Evolutionary conservation across 2,329 filamentous ascomycete species (phyloP).

Genomic region (Colletotrichum scovillei): DNA sequence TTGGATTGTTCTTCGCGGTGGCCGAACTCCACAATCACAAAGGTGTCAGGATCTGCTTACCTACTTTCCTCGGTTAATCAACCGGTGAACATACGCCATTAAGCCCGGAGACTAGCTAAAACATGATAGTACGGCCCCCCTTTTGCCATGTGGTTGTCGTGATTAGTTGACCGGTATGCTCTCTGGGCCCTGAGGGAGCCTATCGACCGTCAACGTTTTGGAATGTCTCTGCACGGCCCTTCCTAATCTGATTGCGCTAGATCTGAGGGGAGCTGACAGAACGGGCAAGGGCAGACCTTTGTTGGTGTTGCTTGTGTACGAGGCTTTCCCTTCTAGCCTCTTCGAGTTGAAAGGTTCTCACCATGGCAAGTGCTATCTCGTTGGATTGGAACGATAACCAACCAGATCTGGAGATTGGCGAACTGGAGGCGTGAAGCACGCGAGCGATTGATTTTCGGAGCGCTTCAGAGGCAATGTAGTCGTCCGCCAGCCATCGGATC

Average conservation of each 20-base stretch:
- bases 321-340: neutral
- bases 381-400: neutral
- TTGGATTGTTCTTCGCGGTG: neutral
- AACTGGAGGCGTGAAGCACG: neutral
- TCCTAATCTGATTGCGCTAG: neutral
- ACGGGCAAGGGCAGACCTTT: neutral
- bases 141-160: constrained; percentile 9
- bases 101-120: neutral
- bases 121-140: neutral
- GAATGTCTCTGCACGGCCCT: neutral
- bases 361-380: neutral
- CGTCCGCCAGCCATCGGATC: neutral
- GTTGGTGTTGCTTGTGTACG: neutral
- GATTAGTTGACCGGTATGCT: neutral
- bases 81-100: neutral
- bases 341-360: neutral
- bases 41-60: neutral
- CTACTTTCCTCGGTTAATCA: neutral
- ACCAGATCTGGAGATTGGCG: neutral
- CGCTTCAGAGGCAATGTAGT: neutral
- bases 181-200: neutral
- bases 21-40: neutral
- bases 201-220: neutral
- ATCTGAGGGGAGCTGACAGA: neutral
- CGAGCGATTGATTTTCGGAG: neutral